Conservation (phyloP, 805 yeast genomes). For the Saccharomycopsis sp. region DNA sequence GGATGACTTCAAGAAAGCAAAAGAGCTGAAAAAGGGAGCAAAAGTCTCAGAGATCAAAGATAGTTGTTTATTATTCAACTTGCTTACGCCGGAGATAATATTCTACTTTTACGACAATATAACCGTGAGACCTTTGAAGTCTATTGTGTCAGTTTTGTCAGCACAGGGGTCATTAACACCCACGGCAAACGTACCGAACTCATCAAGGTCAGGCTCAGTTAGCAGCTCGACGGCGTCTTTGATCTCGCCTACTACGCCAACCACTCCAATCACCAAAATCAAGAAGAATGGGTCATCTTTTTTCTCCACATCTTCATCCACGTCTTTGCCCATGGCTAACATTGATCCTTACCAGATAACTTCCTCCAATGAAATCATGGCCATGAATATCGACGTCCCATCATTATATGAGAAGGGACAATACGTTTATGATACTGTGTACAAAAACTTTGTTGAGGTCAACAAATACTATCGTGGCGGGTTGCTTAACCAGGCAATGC, state of each 20-base stretch:
- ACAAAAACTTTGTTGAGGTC: neutral
- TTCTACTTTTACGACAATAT: slow-evolving; percentile 62
- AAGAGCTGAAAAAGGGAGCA: slow-evolving; percentile 2
- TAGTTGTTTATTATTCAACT: slow-evolving; percentile 23
- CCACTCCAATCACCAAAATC: neutral
- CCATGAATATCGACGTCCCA: neutral
- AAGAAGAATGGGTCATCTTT: slow-evolving; percentile 2
- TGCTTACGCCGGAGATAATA: slow-evolving; percentile 34
- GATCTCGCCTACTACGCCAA: slow-evolving; percentile 11
- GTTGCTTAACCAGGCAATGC: neutral
- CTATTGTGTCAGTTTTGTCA: slow-evolving; percentile 30
- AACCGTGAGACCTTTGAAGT: slow-evolving; percentile 47
- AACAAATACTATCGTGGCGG: neutral
- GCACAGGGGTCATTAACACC: slow-evolving; percentile 3
- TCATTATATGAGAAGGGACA: too few species aligned
- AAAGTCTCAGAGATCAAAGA: slow-evolving; percentile 8
- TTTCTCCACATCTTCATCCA: slow-evolving; percentile 8
- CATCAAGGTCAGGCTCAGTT: slow-evolving; percentile 19
- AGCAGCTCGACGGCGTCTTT: slow-evolving; percentile 21
- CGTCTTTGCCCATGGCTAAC: neutral
- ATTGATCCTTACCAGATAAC: slow-evolving; percentile 10
- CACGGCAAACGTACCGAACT: neutral
- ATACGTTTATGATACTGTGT: neutral
- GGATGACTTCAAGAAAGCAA: slow-evolving; percentile 21
- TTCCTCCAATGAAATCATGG: neutral